Evolutionary conservation across 352 stramenopile species (phyloP).

Genomic region (Salisapilia sapeloensis): DNA sequence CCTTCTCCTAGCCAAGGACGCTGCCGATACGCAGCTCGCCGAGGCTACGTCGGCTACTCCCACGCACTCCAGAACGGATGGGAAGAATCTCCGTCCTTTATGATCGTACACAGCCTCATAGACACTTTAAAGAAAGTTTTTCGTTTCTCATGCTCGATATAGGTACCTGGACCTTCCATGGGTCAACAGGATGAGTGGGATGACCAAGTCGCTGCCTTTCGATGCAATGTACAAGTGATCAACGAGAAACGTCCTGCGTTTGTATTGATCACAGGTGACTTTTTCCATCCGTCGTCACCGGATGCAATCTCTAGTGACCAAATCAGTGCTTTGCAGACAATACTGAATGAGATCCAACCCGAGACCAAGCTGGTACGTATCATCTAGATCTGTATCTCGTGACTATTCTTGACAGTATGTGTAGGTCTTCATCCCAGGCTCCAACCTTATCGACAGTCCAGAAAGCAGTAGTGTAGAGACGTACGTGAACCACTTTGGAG

Average conservation of each 20-base stretch:
- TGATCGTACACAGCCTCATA: conserved; percentile 37
- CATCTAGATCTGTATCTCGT: conserved; percentile 1
- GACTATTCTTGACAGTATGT: too few relatives aligned
- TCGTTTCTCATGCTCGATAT: not conserved
- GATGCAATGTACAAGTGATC: conserved; percentile 17
- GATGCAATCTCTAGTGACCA: conserved; percentile 22
- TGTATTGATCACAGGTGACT: conserved; percentile 46
- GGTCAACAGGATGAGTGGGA: conserved; percentile 26
- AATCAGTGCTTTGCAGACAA: conserved; percentile 27
- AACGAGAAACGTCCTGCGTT: conserved; percentile 40
- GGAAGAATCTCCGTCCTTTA: conserved; percentile 43
- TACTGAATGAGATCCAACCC: conserved; percentile 39
- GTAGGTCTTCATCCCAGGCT: conserved; percentile 34
- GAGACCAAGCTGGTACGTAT: conserved; percentile 35
- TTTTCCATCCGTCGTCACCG: conserved; percentile 19
- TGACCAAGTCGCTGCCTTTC: conserved; percentile 18
- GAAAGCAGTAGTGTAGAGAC: conserved; percentile 4
- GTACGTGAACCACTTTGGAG: conserved; percentile 41
- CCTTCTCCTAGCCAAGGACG: conserved; percentile 17
- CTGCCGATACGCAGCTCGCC: conserved; percentile 34
- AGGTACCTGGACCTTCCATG: conserved; percentile 38
- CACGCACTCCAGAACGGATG: conserved; percentile 68
- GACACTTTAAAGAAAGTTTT: too few relatives aligned
- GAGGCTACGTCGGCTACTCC: conserved; percentile 37
- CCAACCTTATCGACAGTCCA: conserved; percentile 4